Evolutionary conservation across 371 early-diverging fungal genomes (phyloP), one percentile per base, ranked within the genome.

Genomic region (Apophysomyces variabilis): DNA sequence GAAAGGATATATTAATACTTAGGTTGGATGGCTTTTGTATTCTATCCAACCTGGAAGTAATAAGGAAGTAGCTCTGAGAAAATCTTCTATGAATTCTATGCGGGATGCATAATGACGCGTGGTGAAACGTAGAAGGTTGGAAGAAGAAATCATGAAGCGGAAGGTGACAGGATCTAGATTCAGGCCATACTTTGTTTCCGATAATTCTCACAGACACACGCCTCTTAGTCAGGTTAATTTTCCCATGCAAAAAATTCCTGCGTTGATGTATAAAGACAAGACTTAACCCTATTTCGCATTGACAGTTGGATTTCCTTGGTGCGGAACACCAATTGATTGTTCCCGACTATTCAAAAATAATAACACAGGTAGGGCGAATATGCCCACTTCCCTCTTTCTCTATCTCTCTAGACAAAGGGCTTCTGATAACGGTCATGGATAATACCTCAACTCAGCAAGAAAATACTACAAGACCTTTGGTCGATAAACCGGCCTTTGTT

Each of bases 1-100:
- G 32, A 3, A 26, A 26, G 32, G 32, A 26, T 3, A 26, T 26
- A 3, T 26, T 26, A 26, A 26, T 26, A 26, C 32, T 0, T 26
- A 26, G 32, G 32, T 26, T 26, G 32, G 32, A 26, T 26, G 3
- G 32, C 3, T 1, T 1, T 26, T 26, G 32, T 26, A 26, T 26
- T 1, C 38, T 41, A 58, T 14, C 57, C 32, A 26, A 57, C 50
- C 35, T 16, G 61, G 44, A 44, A 63, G 38, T 8, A 63, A 57
- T 4, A 57, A 9, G 18, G 36, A 57, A 13, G 44, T 9, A 11
- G 57, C 63, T 12, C 50, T 37, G 6, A 58, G 43, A 26, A 37
- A 60, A 57, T 47, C 41, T 26, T 60, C 60, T 7, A 43, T 41
- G 12, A 32, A 32, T 39, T 60, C 60, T 41, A 60, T 60, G 9